Conservation (phyloP, 805 yeast species). For the Metschnikowia anglica region DNA sequence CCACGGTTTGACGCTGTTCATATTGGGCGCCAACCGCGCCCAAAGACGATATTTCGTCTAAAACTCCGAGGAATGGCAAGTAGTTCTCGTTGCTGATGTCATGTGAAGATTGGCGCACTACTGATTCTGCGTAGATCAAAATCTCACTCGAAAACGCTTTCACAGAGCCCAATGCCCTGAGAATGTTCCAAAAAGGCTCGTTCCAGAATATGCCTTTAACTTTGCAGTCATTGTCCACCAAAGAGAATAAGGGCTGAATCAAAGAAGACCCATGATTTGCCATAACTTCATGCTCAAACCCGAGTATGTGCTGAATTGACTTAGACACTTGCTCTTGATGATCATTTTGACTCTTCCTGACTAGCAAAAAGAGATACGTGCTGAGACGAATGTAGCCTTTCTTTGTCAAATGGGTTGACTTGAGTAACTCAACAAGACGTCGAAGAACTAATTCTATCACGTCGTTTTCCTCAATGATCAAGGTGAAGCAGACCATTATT, state of each 20-base stretch:
- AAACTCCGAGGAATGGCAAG: conserved; percentile 63
- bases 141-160: conserved; percentile 44
- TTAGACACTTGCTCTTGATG: conserved; percentile 12
- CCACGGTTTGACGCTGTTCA: conserved; percentile 46
- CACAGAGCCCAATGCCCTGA: conserved; percentile 49
- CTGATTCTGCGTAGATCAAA: conserved; percentile 46
- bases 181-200: conserved; percentile 53
- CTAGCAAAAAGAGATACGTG: conserved; percentile 52
- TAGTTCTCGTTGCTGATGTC: conserved; percentile 51
- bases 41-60: conserved; percentile 77
- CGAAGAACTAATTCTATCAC: conserved; percentile 20
- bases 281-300: conserved; percentile 43
- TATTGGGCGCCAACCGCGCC: conserved; percentile 78
- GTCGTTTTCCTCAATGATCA: conserved; percentile 28
- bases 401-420: conserved; percentile 25
- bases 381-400: conserved; percentile 43
- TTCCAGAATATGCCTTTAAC: conserved; percentile 33
- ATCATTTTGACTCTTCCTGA: conserved; percentile 33
- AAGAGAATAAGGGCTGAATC: conserved; percentile 49
- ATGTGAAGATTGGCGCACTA: conserved; percentile 33
- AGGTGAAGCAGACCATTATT: conserved; percentile 35
- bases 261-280: conserved; percentile 46
- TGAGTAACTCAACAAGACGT: conserved; percentile 17
- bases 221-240: conserved; percentile 44
- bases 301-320: conserved; percentile 24